Base-by-base conservation (phyloP, 805 yeast genomes). In the Zygoascus ofunaensis region DNA sequence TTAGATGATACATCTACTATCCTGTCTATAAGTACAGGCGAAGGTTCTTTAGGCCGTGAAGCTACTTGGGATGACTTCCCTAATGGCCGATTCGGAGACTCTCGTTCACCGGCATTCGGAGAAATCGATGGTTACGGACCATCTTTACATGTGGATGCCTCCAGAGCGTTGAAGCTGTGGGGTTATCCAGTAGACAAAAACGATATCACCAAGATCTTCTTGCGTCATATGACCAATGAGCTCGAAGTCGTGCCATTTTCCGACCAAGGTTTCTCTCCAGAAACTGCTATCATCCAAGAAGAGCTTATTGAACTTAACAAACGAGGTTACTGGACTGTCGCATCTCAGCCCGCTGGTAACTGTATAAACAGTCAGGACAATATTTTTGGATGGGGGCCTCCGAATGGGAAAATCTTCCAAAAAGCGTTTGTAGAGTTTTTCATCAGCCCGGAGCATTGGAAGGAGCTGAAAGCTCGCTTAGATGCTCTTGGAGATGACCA, bases 51-150 rank as follows among this genome's bases (percentile, higher is more conserved):
- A 22, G 95, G 95, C 30, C 78, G 85, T 55, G 92, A 85, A 61
- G 95, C 94, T 3, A 84, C 89, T 1, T 89, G 97, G 97, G 97
- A 89, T 68, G 97, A 89, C 58, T 89, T 86, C 63, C 92, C 96
- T 22, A 87, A 89, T 63, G 95, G 97, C 59, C 74, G 97, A 66
- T 87, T 86, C 62, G 94, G 97, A 66, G 95, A 87, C 65, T 84
- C 95, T 0, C 72, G 92, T 56, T 86, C 95, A 28, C 96, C 97
- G 17, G 97, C 97, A 1, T 90, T 84, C 63, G 98, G 97, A 69
- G 97, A 90, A 65, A 86, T 90, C 55, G 97, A 89, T 61, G 43
- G 43, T 34, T 92, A 90, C 61, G 97, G 97, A 2, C 95, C 97
- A 0, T 77, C 83, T 2, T 73, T 92, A 55, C 89, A 89, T 57